Base-by-base conservation (phyloP, 164 flowering plant species). In the Hamamelis virginiana region DNA sequence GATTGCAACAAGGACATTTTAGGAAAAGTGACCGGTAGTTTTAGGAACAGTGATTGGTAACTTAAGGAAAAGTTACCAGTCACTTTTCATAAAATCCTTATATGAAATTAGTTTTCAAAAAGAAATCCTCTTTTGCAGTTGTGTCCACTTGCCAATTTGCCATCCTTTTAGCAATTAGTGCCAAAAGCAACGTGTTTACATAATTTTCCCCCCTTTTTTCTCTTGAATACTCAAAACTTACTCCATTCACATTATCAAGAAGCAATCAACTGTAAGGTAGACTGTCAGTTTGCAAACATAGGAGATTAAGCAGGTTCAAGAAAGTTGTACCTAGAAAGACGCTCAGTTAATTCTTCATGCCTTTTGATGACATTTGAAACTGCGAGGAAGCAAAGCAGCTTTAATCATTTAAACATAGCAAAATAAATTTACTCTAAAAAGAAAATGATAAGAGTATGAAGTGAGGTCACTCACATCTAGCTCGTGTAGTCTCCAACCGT, bases 361-460 rank as follows among this genome's bases (percentile, higher is more conserved):
- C 96, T 85, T 80, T 84, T 91, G 57, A 91, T 80, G n/a, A 92
- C 81, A 80, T 81, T 87, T 62, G 87, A 61, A 77, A 91, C 99
- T 95, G 87, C 63, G 38, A 80, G 26, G 23, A 63, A 76, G 18
- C 10, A 66, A 66, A 48, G 26, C 64, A 78, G 27, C 59, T 23
- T 74, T 58, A 60, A 59, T 28, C 15, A 14, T 33, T 50, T 21
- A 23, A 58, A 59, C 48, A 53, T 16, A 28, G 27, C 23, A 33
- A 72, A 64, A 26, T 28, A 74, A n/a, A 67, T 28, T 13, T 22
- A 45, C 52, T 43, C 61, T 14, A 53, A 53, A 4, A 67, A 27
- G 1, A 62, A 21, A 44, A 10, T 62, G 27, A 45, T 38, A 59
- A 45, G 44, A 45, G 11, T 16, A 50, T 6, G 16, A 48, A 21